Base-by-base conservation (phyloP, 306 rosid species). In the Begonia loranthoides region DNA sequence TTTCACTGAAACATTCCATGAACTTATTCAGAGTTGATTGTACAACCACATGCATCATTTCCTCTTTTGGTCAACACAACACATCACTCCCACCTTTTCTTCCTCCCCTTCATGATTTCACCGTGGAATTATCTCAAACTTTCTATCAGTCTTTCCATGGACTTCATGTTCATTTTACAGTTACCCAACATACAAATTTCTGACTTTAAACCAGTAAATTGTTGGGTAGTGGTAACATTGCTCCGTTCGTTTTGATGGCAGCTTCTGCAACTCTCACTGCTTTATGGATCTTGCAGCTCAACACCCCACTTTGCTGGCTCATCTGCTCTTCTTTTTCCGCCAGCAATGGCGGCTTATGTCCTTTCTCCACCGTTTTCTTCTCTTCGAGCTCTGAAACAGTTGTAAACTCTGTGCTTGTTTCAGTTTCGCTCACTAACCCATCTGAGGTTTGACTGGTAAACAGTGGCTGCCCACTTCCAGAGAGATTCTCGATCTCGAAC, bases 401-500 rank as follows among this genome's bases (percentile, higher is more conserved):
- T 46, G 72, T 64, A 7, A 65, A 57, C 56, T 62, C 76, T 15
- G 62, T 62, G 66, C 72, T 68, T 33, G 62, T 45, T 61, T 67
- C 81, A 56, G 60, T 71, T 22, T 63, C 54, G 53, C 75, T 10
- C 6, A 0, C 3, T 67, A 68, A 65, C 12, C 12, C 61, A 43
- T 41, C 9, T 55, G 50, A 21, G 65, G 57, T 12, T 65, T 61
- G 63, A 58, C 15, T 52, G 55, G 56, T 56, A 21, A 62, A 58
- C 51, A 62, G 56, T 17, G 70, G 64, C 22, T 70, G 59, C 45
- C 60, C 51, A 17, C 41, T 60, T 16, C 67, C 54, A 0, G 61
- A 46, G 24, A 76, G 19, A 70, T 61, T 67, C 51, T 68, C 76
- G 16, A 76, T 76, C 67, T 76, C 82, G 50, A 76, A 76, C 47